A percentile compares a stretch with the other conserved stretches of the same genome.
Evolutionary conservation across 371 early-diverging fungal species (phyloP).

Genomic region (Umbelopsis sp.): DNA sequence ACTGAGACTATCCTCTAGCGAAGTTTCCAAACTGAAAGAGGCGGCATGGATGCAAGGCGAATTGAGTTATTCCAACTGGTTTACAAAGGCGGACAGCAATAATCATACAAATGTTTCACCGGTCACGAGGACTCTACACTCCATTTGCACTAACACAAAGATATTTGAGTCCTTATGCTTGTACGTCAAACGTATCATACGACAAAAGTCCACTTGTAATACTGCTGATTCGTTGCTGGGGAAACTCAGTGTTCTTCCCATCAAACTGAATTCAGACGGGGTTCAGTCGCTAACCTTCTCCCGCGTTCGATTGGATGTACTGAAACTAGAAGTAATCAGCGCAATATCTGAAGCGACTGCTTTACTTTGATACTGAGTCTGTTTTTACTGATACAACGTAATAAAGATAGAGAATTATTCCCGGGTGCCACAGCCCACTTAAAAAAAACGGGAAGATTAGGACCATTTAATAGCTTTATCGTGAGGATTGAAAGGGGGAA

Average conservation of each 20-base stretch:
- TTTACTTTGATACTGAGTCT: not conserved
- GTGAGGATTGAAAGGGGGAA: not conserved
- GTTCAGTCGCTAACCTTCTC: not conserved
- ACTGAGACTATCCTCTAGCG: constrained; percentile 22
- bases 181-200: not conserved
- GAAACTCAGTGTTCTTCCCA: not conserved
- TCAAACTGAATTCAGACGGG: not conserved
- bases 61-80: constrained; percentile 15
- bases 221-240: not conserved
- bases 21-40: constrained; percentile 25
- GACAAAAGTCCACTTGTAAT: not conserved
- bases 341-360: not conserved
- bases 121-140: not conserved
- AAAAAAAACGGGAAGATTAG: no score
- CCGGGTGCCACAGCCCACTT: no score
- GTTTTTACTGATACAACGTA: not conserved
- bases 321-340: not conserved
- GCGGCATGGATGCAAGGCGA: constrained; percentile 23
- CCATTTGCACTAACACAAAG: not conserved
- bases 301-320: not conserved
- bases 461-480: not conserved
- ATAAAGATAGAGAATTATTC: not conserved
- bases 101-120: not conserved
- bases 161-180: not conserved
- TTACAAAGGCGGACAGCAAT: not conserved